Evolutionary conservation across 2,329 filamentous ascomycete species (phyloP), one percentile per base, ranked within the genome.

Genomic region (Incumbomyces delicatus): DNA sequence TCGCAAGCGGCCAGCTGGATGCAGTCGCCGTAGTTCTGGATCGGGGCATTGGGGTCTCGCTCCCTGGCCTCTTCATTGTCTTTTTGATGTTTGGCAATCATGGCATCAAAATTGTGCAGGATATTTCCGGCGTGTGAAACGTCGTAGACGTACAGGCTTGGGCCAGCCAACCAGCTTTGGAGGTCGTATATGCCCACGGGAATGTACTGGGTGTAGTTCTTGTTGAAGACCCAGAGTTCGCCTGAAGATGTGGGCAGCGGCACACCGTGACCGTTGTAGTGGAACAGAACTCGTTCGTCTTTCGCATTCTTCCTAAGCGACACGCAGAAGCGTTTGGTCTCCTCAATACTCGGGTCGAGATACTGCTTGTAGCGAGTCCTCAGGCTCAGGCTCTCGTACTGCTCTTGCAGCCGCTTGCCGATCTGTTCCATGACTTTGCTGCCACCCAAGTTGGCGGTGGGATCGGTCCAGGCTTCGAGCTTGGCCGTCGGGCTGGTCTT

Each of bases 171-270:
- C 92, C 92, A 98, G 49, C 86, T 83, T 65, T 96, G 90, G 37
- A 98, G 70, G 61, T 98, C 92, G 60, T 94, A 95, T 7, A 98
- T 71, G 1, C 90, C 95, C 36, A 98, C 86, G 0, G 92, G 92
- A 35, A 98, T 98, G 62, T 98, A 98, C 66, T 98, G 92, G 0
- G 92, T 98, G 63, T 95, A 98, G 56, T 87, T 96, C 58, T 92
- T 90, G 67, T 98, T 98, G 66, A 98, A 98, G 4, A 96, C 94
- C 92, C 92, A 98, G 16, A 98, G 94, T 65, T 98, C 92, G 12
- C 92, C 92, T 3, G 90, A 95, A 2, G 85, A 81, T 1, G 92
- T 98, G 2, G 92, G 92, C 60, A 95, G 87, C 1, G 92, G 92
- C 10, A 98, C 92, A 39, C 92, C 92, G 64, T 98, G 92, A 13